A percentile compares a stretch with the other conserved stretches of the same genome.
Evolutionary conservation across 1,284 basidiomycete genomes (phyloP).

Genomic region (Tilletia walkeri): DNA sequence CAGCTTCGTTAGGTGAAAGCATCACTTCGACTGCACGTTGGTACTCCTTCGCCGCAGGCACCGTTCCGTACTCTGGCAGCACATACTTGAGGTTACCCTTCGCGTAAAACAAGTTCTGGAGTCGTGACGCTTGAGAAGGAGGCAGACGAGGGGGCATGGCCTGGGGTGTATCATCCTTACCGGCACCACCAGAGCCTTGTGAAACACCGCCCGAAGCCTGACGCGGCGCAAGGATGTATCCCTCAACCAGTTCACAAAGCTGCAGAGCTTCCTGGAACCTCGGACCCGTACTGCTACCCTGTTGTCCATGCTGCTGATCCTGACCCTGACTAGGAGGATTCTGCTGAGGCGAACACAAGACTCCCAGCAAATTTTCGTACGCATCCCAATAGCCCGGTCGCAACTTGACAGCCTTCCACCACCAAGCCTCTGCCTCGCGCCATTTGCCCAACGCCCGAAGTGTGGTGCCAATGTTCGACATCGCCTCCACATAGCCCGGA

Average conservation of each 20-base stretch:
- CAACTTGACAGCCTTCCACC: slow-evolving; percentile 59
- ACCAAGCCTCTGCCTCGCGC: slow-evolving; percentile 59
- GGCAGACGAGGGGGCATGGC: slow-evolving; percentile 47
- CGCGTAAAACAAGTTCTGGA: slow-evolving; percentile 60
- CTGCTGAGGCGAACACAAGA: slow-evolving; percentile 55
- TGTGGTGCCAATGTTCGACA: slow-evolving; percentile 62
- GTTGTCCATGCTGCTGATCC: not conserved
- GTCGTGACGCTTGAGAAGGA: slow-evolving; percentile 56
- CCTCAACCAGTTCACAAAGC: slow-evolving; percentile 56
- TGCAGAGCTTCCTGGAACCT: slow-evolving; percentile 56
- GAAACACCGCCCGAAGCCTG: not conserved
- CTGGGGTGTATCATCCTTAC: slow-evolving; percentile 25
- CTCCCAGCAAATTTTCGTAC: slow-evolving; percentile 59
- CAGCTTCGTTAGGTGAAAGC: slow-evolving; percentile 34
- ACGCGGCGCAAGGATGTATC: not conserved
- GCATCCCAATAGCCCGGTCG: slow-evolving; percentile 60
- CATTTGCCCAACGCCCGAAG: slow-evolving; percentile 58
- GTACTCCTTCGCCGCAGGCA: slow-evolving; percentile 55
- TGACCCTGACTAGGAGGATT: not conserved
- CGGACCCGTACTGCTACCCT: slow-evolving; percentile 26
- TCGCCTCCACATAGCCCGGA: slow-evolving; percentile 57
- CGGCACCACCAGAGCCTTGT: not conserved
- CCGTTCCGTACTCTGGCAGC: slow-evolving; percentile 34
- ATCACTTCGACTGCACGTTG: slow-evolving; percentile 55
- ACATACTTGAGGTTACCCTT: slow-evolving; percentile 58